Percentiles rank a stretch among this genome's conserved stretches.
Evolutionary conservation across 345 rosid genomes (phyloP).

Genomic region (Boechera retrofracta): DNA sequence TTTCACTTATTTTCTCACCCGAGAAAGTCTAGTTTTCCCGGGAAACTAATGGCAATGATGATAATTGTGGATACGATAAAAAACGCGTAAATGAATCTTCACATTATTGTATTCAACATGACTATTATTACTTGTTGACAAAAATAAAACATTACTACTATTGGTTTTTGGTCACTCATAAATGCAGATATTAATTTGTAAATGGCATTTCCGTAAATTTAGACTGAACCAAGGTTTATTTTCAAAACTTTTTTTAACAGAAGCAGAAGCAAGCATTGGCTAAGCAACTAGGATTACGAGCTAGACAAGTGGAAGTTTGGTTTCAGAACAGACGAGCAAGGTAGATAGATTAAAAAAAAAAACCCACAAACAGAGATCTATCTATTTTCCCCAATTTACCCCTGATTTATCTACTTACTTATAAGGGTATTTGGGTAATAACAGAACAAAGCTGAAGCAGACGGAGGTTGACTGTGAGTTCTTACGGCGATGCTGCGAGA

Average conservation of each 20-base stretch:
- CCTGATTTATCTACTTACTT: not conserved
- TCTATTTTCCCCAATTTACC: not conserved
- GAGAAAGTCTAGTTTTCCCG: constrained; percentile 11
- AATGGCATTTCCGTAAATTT: constrained; percentile 3
- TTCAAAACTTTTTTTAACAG: constrained; percentile 46
- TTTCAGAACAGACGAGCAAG: constrained; percentile 99
- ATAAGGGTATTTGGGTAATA: constrained; percentile 27
- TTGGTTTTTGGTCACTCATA: constrained; percentile 3
- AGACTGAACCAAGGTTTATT: not conserved
- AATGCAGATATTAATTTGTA: constrained; percentile 3
- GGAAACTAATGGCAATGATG: constrained; percentile 12
- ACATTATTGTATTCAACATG: not conserved
- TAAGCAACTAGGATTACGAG: constrained; percentile 77
- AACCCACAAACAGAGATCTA: not conserved
- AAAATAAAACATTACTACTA: not conserved
- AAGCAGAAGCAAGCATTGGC: constrained; percentile 92
- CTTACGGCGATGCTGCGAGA: constrained; percentile 92
- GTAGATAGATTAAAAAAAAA: constrained; percentile 39
- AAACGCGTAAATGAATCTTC: not conserved
- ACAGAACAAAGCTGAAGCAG: constrained; percentile 97
- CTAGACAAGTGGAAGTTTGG: constrained; percentile 98
- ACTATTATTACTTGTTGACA: not conserved
- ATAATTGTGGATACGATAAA: not conserved
- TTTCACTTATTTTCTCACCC: not conserved
- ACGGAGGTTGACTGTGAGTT: constrained; percentile 99